A percentile compares a stretch with the other conserved stretches of the same genome.
phyloP scores from a whole-genome alignment of 768 basidiomycete species.

The Fistulinella prunicolor region DNA sequence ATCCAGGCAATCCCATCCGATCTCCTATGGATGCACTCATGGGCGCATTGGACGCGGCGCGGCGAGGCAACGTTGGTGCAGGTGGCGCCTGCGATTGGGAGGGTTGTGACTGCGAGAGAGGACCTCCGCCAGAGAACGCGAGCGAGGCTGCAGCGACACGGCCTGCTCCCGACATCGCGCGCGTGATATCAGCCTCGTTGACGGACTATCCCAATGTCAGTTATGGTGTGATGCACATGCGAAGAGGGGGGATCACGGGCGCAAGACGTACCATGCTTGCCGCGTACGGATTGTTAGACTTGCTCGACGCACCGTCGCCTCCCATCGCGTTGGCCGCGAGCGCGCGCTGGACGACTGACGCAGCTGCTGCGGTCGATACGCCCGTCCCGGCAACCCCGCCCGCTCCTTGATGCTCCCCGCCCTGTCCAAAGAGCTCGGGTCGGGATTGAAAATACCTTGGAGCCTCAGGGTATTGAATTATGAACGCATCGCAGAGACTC shows the following conservation, averaged over 20 bases:
- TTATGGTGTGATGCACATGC: no score
- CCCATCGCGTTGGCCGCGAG: slow-evolving; percentile 37
- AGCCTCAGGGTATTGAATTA: background rate
- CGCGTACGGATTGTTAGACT: slow-evolving; percentile 36
- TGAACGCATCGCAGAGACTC: slow-evolving; percentile 10
- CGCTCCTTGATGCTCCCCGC: slow-evolving; percentile 15
- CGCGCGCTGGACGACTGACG: slow-evolving; percentile 45
- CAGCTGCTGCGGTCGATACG: slow-evolving; percentile 29
- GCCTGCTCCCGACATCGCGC: slow-evolving; percentile 36
- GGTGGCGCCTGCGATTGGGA: background rate
- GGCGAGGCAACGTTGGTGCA: background rate
- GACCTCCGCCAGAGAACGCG: slow-evolving; percentile 34
- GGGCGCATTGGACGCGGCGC: background rate
- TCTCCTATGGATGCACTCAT: background rate
- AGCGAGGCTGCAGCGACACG: slow-evolving; percentile 57
- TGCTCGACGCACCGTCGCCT: background rate
- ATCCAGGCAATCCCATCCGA: slow-evolving; percentile 7
- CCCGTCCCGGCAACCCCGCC: slow-evolving; percentile 17
- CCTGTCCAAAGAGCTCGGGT: slow-evolving; percentile 55
- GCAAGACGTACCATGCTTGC: slow-evolving; percentile 30
- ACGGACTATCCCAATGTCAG: no score
- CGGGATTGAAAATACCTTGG: slow-evolving; percentile 73
- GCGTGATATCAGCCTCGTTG: slow-evolving; percentile 37
- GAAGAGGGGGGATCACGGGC: no score
- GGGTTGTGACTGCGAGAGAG: no score